Conservation (phyloP, 192 early-diverging fungal genomes). For the Oehlia diaphana region DNA sequence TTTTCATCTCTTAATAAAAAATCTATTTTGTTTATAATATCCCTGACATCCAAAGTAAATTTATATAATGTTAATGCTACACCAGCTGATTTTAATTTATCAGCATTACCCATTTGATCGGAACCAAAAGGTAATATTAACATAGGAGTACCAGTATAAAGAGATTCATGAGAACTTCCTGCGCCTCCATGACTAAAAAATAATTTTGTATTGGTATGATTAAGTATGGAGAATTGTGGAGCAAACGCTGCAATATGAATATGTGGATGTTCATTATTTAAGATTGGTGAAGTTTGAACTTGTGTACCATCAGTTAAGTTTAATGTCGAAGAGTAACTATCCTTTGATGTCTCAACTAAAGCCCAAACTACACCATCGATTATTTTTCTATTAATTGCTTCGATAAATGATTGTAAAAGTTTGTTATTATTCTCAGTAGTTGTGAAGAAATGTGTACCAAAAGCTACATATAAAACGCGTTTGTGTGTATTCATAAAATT, state of each 20-base stretch:
- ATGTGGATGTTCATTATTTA: slow-evolving; percentile 14
- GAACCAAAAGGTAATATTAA: slow-evolving; percentile 32
- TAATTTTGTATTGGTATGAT: slow-evolving; percentile 27
- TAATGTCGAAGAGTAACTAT: not conserved
- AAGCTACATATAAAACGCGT: slow-evolving; percentile 33
- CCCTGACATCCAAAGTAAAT: not conserved
- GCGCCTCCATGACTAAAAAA: slow-evolving; percentile 39
- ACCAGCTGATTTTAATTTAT: not conserved
- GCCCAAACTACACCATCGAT: slow-evolving; percentile 42
- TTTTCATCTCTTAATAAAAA: not conserved
- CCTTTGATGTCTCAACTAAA: not conserved
- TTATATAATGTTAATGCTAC: slow-evolving; percentile 13
- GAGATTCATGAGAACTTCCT: slow-evolving; percentile 33
- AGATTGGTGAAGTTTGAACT: not conserved
- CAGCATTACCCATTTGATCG: slow-evolving; percentile 11
- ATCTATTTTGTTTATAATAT: slow-evolving; percentile 5
- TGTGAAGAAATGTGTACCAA: slow-evolving; percentile 31
- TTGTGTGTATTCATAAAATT: slow-evolving; percentile 28
- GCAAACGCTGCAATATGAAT: slow-evolving; percentile 25
- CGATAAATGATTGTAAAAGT: slow-evolving; percentile 32
- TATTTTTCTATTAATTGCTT: slow-evolving; percentile 25
- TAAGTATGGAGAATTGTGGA: slow-evolving; percentile 37
- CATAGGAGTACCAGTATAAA: slow-evolving; percentile 31
- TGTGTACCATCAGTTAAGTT: not conserved
- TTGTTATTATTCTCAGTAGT: slow-evolving; percentile 6